Base-by-base conservation (phyloP, 768 basidiomycete species). In the Tricholoma saponaceum region DNA sequence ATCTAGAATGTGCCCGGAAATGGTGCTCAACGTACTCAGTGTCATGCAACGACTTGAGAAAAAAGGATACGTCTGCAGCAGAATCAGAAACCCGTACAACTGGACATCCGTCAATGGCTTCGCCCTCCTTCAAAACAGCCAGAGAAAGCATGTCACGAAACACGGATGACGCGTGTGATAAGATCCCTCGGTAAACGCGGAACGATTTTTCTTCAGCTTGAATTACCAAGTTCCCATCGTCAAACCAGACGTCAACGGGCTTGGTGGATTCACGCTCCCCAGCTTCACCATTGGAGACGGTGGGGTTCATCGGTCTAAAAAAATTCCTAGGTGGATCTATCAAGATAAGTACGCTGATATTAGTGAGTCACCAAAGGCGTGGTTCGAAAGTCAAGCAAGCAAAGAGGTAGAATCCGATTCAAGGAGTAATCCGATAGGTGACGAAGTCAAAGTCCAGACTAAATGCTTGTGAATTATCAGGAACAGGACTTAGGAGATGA, bases 1-100 rank as follows among this genome's bases (percentile, higher is more conserved):
- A 4, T 35, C 9, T 23, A 25, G 20, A 6, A 37, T 4, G 6
- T 5, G 0, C 7, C n/a, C 14, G 16, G 3, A 30, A 43, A 32
- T 43, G 18, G 25, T 52, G 46, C 1, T 18, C 18, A 14, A 59
- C 58, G 28, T 9, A 60, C 55, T 57, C 55, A 7, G 30, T 32
- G 25, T 60, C 55, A 43, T 60, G 59, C 4, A 60, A 22, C 5
- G 55, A 32, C 33, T 41, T 60, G 6, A 57, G 37, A 18, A 60
- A 56, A 20, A 43, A 60, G 4, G 59, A 46, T 3, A 60, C 12
- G 8, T 60, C 59, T 10, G 22, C 20, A 12, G 55, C 41, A 20
- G 55, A 39, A 25, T 56, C 55, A n/a, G 9, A 16, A 18, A 60
- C 23, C 12, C 3, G 16, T 26, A 54, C 53, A 46, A 32, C 23